Evolutionary conservation across 2,329 filamentous ascomycete genomes (phyloP).

Genomic region (Cercospora beticola): DNA sequence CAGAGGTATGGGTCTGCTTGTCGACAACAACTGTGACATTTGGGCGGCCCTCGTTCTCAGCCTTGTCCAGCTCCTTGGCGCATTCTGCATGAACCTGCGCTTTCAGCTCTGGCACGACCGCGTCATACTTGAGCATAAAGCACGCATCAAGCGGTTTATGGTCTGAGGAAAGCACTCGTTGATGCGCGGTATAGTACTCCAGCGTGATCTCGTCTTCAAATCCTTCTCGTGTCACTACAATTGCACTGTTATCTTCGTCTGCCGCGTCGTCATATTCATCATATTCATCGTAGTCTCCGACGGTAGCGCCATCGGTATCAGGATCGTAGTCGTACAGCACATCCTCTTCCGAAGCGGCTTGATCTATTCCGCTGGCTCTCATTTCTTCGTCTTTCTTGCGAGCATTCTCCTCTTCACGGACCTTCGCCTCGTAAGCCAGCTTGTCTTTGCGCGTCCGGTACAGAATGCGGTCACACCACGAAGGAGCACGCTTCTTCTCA

Average conservation of each 20-base stretch:
- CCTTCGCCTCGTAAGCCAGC: constrained; percentile 60
- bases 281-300: constrained; percentile 57
- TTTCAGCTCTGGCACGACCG: constrained; percentile 81
- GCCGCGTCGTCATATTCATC: constrained; percentile 49
- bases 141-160: constrained; percentile 88
- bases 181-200: constrained; percentile 81
- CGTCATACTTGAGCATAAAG: constrained; percentile 82
- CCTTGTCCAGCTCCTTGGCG: constrained; percentile 80
- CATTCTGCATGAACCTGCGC: constrained; percentile 82
- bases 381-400: constrained; percentile 79
- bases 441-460: constrained; percentile 75
- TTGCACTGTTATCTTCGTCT: constrained; percentile 50
- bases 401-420: constrained; percentile 64
- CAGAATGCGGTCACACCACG: constrained; percentile 94
- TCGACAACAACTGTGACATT: constrained; percentile 72
- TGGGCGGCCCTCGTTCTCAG: constrained; percentile 86
- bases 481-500: constrained; percentile 87
- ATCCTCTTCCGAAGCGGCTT: constrained; percentile 72
- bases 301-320: constrained; percentile 66
- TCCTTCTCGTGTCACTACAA: constrained; percentile 59
- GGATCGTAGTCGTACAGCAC: constrained; percentile 91
- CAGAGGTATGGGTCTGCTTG: constrained; percentile 41
- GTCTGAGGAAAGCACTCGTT: constrained; percentile 86
- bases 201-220: constrained; percentile 56
- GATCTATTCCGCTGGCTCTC: constrained; percentile 73